Base-by-base conservation (phyloP, 768 basidiomycete genomes). In the Boletus patriciae region DNA sequence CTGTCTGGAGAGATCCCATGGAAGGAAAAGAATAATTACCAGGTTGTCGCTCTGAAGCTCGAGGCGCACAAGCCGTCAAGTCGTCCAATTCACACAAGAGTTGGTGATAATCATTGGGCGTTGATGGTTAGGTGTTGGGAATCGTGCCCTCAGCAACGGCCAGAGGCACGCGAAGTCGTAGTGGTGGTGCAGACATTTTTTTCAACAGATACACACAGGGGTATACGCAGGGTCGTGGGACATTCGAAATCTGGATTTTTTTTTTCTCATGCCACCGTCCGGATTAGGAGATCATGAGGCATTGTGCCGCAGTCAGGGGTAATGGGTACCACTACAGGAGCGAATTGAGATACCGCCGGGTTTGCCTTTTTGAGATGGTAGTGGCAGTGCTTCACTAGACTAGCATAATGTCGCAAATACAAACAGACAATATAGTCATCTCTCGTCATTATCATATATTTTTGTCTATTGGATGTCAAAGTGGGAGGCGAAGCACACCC, bases 1-100 rank as follows among this genome's bases (percentile, higher is more conserved):
- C 6, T 57, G 5, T 58, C 48, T 9, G 54, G 57, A 18, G 57
- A 57, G 1, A 27, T 50, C 10, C 57, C 57, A 4, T 57, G 57
- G 54, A 58, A 58, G 55, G 55, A 21, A 18, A 19, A 40, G 48
- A 57, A 2, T 0, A 29, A 27, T 0, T 58, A 2, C 8, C n/a
- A 50, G 23, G 54, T 58, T 0, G 18, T 49, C 0, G 42, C 16
- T 2, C 0, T 3, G 29, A 58, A 58, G 29, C 13, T 58, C 6
- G 9, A 2, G 0, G 42, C 19, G n/a, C 46, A 56, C 42, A 23
- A 4, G 15, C 27, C 16, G 2, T 41, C 54, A 2, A 1, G 27
- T 25, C 36, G 46, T 7, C 54, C 54, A 13, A 8, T 29, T 6
- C 10, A 11, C 15, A 5, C 15, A 1, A 29, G 3, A 2, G 10